Base-by-base conservation (phyloP, 768 basidiomycete genomes). In the Kwoniella sp. region DNA sequence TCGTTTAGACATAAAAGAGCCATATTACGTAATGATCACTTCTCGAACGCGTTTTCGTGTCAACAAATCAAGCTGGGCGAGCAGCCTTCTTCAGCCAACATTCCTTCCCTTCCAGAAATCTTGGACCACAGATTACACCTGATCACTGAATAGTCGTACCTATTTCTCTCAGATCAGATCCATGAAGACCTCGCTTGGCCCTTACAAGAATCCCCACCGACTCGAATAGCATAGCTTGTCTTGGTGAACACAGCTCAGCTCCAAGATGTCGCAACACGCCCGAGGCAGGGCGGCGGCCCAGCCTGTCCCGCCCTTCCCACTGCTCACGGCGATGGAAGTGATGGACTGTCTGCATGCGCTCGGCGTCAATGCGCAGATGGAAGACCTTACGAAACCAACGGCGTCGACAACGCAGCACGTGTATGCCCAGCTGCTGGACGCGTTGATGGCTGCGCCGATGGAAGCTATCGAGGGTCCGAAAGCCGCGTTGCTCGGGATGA, bases 401-500 rank as follows among this genome's bases (percentile, higher is more conserved):
- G 41, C 72, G 0, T 34, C 61, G 17, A 54, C 61, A 8, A 71
- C 73, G 3, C 75, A 79, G 58, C 61, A 61, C 45, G 68, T 79
- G 25, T 79, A 69, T 41, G 62, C 72, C 0, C 65, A 58, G 3
- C 53, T 79, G 29, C 55, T 79, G 20, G 69, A 73, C 17, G 55
- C 62, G 25, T 51, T 79, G 38, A 79, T 76, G 73, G 66, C 67
- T 47, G 61, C 70, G 22, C 65, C 71, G 41, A n/a, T 68, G 34
- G 79, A 77, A 22, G 31, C 62, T 52, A 31, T 77, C 28, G 75
- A 76, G 12, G 67, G 66, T 25, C 76, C 74, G n/a, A 78, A 71
- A 52, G 58, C 56, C 50, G 70, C 74, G 7, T 70, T 78, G 68
- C 59, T 78, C 73, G 73, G 74, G 11, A 73, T 77, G 70, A 68